Evolutionary conservation across 73 alveolate species (phyloP).

Genomic region (Paramecium pentaurelia): DNA sequence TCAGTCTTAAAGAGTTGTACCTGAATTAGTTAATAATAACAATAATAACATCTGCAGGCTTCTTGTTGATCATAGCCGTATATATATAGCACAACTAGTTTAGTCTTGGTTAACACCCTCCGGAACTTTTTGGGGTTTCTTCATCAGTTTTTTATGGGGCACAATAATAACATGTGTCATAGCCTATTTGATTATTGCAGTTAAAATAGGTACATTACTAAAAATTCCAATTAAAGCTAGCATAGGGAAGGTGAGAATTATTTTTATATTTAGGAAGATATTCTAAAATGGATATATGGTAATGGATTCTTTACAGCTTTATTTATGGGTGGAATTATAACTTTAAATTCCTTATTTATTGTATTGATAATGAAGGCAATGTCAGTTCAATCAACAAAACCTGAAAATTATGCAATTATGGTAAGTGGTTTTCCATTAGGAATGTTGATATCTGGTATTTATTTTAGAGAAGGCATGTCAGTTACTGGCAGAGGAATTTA

Average conservation of each 20-base stretch:
- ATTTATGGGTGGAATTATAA: not conserved
- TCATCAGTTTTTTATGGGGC: conserved; percentile 8
- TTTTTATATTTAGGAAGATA: conserved; percentile 3
- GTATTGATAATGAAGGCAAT: conserved; percentile 24
- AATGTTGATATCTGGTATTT: not conserved
- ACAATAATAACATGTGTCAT: not conserved
- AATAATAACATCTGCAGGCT: not conserved
- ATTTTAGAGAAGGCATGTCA: conserved; percentile 31
- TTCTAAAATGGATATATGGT: not conserved
- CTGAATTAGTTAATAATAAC: not conserved
- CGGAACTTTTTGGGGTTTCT: conserved; percentile 43
- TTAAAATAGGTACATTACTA: not conserved
- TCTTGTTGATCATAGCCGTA: not conserved
- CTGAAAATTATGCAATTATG: not conserved
- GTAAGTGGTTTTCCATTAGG: conserved; percentile 14
- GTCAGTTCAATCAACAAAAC: not conserved
- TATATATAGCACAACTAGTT: not conserved
- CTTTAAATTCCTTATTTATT: not conserved
- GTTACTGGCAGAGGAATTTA: conserved; percentile 27
- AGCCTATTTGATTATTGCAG: not conserved
- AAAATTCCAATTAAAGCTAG: not conserved
- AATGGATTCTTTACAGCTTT: conserved; percentile 23
- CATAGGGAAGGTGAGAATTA: not conserved
- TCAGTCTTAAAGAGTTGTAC: not conserved
- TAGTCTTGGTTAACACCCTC: conserved; percentile 33